Percentiles rank a stretch among this genome's conserved stretches.
Conservation (phyloP, 306 rosid genomes). For the Parietaria judaica region DNA sequence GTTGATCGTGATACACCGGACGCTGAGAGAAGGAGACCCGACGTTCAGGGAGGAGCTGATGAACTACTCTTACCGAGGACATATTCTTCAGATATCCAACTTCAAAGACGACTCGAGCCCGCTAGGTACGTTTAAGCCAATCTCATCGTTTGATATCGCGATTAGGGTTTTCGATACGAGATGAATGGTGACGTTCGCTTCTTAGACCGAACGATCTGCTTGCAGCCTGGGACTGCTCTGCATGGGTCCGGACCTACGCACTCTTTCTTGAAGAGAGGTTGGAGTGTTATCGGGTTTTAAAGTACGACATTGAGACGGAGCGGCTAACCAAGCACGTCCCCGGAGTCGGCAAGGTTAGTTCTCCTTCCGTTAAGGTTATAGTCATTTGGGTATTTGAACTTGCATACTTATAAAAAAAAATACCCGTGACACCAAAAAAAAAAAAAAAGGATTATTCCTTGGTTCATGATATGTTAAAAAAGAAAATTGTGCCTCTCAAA, state of each 20-base stretch:
- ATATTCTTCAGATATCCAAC: conserved; percentile 73
- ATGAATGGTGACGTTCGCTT: conserved; percentile 8
- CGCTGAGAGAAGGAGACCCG: conserved; percentile 92
- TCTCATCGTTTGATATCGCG: not conserved
- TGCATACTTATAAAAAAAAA: no score
- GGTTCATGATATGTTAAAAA: no score
- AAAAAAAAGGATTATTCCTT: no score
- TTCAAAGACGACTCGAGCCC: conserved; percentile 89
- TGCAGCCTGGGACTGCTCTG: conserved; percentile 98
- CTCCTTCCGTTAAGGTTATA: not conserved
- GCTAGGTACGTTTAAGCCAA: conserved; percentile 35
- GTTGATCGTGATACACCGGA: conserved; percentile 83
- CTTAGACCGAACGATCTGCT: conserved; percentile 20
- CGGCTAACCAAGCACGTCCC: conserved; percentile 50
- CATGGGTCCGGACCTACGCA: conserved; percentile 86
- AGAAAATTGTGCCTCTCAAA: no score
- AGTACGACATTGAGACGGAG: conserved; percentile 73
- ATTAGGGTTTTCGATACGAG: not conserved
- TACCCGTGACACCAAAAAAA: no score
- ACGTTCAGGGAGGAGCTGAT: conserved; percentile 72
- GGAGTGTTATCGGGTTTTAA: conserved; percentile 66
- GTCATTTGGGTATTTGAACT: no score
- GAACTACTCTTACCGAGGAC: conserved; percentile 49
- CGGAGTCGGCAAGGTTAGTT: conserved; percentile 37
- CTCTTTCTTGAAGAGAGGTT: conserved; percentile 75